Conservation (phyloP, 1,139 yeast species). For the Debaryomyces udenii region DNA sequence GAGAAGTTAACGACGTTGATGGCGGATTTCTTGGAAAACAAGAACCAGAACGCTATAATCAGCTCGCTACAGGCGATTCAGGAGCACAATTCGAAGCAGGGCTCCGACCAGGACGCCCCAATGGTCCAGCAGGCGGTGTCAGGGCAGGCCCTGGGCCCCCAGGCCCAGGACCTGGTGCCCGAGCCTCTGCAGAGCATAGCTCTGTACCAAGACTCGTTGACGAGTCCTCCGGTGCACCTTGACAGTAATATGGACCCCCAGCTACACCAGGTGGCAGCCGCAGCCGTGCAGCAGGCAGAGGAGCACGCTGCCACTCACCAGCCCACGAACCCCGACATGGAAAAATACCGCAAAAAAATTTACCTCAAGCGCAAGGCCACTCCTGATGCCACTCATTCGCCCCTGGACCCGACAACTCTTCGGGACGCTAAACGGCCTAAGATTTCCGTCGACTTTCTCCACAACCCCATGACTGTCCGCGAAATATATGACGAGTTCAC, state of each 20-base stretch:
- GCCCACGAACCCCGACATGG: constrained; percentile 6
- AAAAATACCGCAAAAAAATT: constrained; percentile 18
- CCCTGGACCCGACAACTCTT: constrained; percentile 12
- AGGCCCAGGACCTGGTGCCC: constrained; percentile 20
- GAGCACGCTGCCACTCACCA: constrained; percentile 13
- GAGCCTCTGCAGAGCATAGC: constrained; percentile 9
- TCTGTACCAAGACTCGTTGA: constrained; percentile 9
- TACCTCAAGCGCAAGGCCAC: constrained; percentile 13
- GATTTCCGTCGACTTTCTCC: constrained; percentile 43
- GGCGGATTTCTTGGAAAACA: constrained; percentile 37
- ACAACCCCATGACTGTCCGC: constrained; percentile 49
- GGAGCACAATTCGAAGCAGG: constrained; percentile 21
- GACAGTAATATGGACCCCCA: constrained; percentile 45
- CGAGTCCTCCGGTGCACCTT: constrained; percentile 19
- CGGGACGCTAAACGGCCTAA: constrained; percentile 35
- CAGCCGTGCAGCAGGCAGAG: constrained; percentile 31
- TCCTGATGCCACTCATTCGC: constrained; percentile 9
- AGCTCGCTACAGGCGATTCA: constrained; percentile 31
- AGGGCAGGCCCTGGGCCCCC: constrained; percentile 18
- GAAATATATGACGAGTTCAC: constrained; percentile 52
- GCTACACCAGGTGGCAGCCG: constrained; percentile 43
- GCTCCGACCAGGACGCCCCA: not conserved
- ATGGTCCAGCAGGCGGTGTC: constrained; percentile 11
- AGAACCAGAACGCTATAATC: constrained; percentile 34
- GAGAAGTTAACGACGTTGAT: constrained; percentile 41